These are phyloP conservation scores for Rubia peregrina DNA, from an alignment of 305 asterid species.

Conservation along the genomic window DNA sequence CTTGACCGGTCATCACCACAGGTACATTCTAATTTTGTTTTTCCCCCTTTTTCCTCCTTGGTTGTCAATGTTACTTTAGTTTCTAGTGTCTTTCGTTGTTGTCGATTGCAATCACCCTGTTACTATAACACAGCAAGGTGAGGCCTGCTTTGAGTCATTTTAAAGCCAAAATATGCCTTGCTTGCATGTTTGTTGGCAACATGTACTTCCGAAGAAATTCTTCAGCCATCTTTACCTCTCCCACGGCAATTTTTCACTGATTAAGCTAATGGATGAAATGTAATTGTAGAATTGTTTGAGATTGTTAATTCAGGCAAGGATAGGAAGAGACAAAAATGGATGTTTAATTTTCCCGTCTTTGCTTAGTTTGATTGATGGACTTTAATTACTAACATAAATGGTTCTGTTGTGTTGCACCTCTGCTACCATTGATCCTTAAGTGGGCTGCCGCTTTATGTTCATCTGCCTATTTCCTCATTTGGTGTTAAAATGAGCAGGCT, in stretches of 20 bases:
- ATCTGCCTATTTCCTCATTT: not conserved
- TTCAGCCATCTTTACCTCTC: not conserved
- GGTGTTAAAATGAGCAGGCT: not conserved
- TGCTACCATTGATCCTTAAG: not conserved
- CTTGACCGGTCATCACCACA: constrained; percentile 54
- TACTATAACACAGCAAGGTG: not conserved
- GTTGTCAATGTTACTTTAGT: not conserved
- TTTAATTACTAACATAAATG: not conserved
- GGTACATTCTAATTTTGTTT: constrained; percentile 34
- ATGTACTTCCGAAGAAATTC: not conserved
- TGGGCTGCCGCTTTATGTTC: not conserved
- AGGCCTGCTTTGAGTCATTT: not conserved
- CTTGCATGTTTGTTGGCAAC: not conserved
- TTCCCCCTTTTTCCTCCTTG: not conserved
- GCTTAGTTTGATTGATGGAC: not conserved
- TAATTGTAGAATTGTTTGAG: not conserved
- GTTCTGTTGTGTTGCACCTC: not conserved
- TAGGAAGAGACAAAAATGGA: not conserved
- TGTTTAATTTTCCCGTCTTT: not conserved
- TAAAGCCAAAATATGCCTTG: not conserved
- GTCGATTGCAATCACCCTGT: not conserved
- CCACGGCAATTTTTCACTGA: not conserved
- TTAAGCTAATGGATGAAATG: not conserved
- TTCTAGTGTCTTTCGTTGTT: not conserved
- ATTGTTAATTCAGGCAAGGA: not conserved